Base-by-base conservation (phyloP, 1,284 basidiomycete genomes). In the Coniophora puteana region DNA sequence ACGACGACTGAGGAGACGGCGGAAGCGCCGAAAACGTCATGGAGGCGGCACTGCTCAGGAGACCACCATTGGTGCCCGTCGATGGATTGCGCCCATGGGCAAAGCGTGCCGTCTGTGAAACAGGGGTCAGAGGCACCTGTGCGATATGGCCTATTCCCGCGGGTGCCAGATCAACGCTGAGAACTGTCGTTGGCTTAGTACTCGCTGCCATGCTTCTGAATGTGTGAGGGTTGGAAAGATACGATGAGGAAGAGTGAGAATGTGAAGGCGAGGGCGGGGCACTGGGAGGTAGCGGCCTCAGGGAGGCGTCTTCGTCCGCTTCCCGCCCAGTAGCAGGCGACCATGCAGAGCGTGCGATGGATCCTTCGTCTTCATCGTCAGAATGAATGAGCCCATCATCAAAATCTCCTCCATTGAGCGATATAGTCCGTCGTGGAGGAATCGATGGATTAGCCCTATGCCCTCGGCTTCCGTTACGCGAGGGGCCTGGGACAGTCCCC, bases 121-220 rank as follows among this genome's bases (percentile, higher is more conserved):
- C 61, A 3, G 80, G 76, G 11, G 80, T 79, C 16, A 73, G 69
- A 25, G 83, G 84, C 7, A 81, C 86, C 57, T 94, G 88, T 4
- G 93, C 93, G 50, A 96, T 97, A 64, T 93, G 93, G 7, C 84
- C 93, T 71, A 91, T 83, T 12, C 85, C 80, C 45, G 78, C 80
- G 5, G 80, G 75, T 29, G 76, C 76, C 13, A 91, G 66, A 55
- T 97, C 93, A 46, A 95, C 78, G 51, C 89, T 93, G 31, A 96
- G 74, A 20, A 96, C 65, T 0, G 94, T 98, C 3, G 94, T 98
- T 3, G 93, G 94, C 62, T 97, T 97, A 5, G 94, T 98, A 56
- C 89, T 92, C 1, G 91, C 89, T 17, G 88, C 78, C 52, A 87
- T 83, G 55, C 84, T 89, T 55, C 75, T 72, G 66, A 89, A 86